These are phyloP conservation scores for Ceratobasidium sp. DNA, from an alignment of 1,284 basidiomycete genomes.

Conservation along the genomic window DNA sequence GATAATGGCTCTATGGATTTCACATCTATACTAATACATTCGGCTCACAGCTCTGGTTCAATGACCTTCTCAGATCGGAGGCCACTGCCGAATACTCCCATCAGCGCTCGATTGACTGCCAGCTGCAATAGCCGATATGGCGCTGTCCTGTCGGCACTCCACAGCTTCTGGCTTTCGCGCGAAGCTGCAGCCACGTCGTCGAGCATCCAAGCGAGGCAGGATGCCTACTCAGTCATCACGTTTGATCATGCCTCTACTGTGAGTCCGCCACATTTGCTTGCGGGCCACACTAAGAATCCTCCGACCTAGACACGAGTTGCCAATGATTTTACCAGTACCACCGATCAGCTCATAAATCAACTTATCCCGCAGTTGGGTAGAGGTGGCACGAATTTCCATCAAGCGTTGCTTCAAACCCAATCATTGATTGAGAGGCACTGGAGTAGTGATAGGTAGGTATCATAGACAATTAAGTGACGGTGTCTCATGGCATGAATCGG, in stretches of 20 bases:
- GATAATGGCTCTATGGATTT: neutral
- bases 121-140: constrained; percentile 64
- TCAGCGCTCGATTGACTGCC: constrained; percentile 56
- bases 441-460: constrained; percentile 65
- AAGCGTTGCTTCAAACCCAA: constrained; percentile 58
- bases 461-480: neutral
- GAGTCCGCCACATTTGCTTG: constrained; percentile 39
- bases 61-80: constrained; percentile 60
- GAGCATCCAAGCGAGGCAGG: constrained; percentile 55
- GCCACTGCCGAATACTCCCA: constrained; percentile 62
- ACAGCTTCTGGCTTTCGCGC: constrained; percentile 67
- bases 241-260: constrained; percentile 57
- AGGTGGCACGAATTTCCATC: constrained; percentile 64
- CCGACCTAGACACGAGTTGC: constrained; percentile 36
- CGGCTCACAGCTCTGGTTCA: constrained; percentile 62
- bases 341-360: constrained; percentile 60
- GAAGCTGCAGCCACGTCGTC: constrained; percentile 54
- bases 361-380: constrained; percentile 55
- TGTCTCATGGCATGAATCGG: neutral
- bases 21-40: neutral
- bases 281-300: constrained; percentile 41
- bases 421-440: constrained; percentile 62
- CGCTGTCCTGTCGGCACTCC: constrained; percentile 66
- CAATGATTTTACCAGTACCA: constrained; percentile 64
- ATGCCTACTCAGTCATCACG: constrained; percentile 68